Evolutionary conservation across 1,284 basidiomycete species (phyloP).

Genomic region (Rhodotorula sp.): DNA sequence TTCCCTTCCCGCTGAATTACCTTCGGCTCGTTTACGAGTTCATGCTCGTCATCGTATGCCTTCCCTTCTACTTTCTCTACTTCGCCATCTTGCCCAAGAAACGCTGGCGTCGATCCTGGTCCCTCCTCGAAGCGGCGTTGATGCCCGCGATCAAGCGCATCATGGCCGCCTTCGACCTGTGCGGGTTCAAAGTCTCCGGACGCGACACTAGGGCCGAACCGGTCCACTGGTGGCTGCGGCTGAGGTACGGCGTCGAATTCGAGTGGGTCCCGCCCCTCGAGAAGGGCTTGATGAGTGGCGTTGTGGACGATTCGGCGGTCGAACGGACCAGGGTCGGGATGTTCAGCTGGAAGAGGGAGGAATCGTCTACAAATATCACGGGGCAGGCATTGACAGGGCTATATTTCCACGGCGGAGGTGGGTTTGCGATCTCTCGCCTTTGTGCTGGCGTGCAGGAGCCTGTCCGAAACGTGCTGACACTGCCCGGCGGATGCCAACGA

Average conservation of each 20-base stretch:
- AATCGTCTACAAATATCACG: not conserved
- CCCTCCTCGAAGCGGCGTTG: conserved; percentile 8
- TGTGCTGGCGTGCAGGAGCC: not conserved
- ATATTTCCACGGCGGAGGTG: conserved; percentile 35
- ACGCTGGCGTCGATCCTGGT: conserved; percentile 19
- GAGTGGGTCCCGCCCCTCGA: conserved; percentile 21
- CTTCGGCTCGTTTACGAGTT: conserved; percentile 5
- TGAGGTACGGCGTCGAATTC: conserved; percentile 6
- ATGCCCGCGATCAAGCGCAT: conserved; percentile 6
- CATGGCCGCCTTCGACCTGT: conserved; percentile 18
- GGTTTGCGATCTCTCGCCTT: not conserved
- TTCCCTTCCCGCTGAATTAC: conserved; percentile 1
- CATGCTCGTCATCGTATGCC: not conserved
- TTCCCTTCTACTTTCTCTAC: conserved; percentile 12
- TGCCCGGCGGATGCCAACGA: not conserved
- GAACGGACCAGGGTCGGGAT: conserved; percentile 13
- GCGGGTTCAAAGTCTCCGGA: conserved; percentile 17
- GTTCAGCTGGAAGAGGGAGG: conserved; percentile 23
- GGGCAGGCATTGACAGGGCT: conserved; percentile 16
- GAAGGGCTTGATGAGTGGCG: not conserved
- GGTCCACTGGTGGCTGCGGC: not conserved
- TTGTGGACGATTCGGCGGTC: conserved; percentile 4
- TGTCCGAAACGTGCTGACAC: not conserved
- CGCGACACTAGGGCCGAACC: not conserved
- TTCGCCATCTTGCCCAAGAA: conserved; percentile 12